Conservation (phyloP, 371 early-diverging fungal genomes). For the Catenaria anguillulae region DNA sequence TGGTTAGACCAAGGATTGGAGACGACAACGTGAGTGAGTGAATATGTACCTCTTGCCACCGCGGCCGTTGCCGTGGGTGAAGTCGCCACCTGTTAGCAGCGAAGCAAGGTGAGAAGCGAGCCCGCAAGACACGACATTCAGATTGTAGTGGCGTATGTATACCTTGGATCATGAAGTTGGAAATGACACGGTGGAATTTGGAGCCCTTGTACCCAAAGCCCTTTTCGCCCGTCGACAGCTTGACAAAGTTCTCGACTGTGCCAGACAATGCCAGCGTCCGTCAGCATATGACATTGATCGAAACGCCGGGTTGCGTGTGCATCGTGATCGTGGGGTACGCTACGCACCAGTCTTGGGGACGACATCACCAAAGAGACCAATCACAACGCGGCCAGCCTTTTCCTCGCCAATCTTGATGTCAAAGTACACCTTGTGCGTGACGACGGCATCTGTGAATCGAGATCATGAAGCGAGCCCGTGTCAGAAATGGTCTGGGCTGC, state of each 20-base stretch:
- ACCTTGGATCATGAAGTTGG: constrained; percentile 74
- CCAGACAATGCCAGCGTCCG: too few species aligned
- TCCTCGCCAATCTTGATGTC: background rate
- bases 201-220: constrained; percentile 63
- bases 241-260: constrained; percentile 84
- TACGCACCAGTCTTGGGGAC: constrained; percentile 71
- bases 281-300: background rate
- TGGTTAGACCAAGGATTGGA: too few species aligned
- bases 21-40: too few species aligned
- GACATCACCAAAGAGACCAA: constrained; percentile 51
- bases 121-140: too few species aligned
- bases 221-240: constrained; percentile 80
- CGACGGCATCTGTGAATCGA: background rate
- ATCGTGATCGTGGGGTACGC: too few species aligned
- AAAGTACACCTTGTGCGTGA: background rate
- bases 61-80: constrained; percentile 76
- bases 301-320: background rate
- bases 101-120: too few species aligned
- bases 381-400: constrained; percentile 13
- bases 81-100: constrained; percentile 50
- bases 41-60: constrained; percentile 81
- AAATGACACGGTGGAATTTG: constrained; percentile 78
- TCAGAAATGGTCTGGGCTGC: background rate
- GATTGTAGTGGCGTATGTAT: too few species aligned
- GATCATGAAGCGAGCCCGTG: too few species aligned